Percentiles rank a stretch among this genome's conserved stretches.
These are phyloP conservation scores for Macrolepiota albuminosa DNA, from an alignment of 768 basidiomycete species.

Conservation along the genomic window DNA sequence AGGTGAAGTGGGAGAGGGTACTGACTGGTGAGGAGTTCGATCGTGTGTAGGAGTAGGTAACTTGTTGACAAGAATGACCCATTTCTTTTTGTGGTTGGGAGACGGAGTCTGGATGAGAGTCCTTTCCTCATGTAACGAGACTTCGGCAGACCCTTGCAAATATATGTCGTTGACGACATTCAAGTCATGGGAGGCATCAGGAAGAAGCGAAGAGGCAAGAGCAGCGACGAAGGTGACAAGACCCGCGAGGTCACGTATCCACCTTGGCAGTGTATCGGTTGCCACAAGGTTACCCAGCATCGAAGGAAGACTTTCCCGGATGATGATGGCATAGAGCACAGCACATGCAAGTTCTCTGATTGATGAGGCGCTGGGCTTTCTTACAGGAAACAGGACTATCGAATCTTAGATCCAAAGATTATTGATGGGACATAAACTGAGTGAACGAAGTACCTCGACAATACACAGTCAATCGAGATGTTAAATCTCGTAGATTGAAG, in stretches of 20 bases:
- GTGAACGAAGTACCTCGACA: not conserved
- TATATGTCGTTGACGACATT: slow-evolving; percentile 1
- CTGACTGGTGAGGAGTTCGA: not conserved
- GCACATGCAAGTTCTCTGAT: not conserved
- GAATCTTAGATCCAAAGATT: not conserved
- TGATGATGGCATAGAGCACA: not conserved
- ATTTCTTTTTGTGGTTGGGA: slow-evolving; percentile 4
- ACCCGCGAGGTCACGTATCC: slow-evolving; percentile 5
- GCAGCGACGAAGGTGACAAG: slow-evolving; percentile 2
- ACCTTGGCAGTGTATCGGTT: not conserved
- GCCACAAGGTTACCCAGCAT: not conserved
- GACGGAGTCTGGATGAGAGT: slow-evolving; percentile 8
- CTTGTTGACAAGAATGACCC: not conserved
- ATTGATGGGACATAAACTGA: not conserved
- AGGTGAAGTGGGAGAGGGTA: not conserved
- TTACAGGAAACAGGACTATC: not conserved
- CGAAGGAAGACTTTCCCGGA: slow-evolving; percentile 2
- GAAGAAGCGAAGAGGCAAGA: not conserved
- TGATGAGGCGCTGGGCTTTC: not conserved
- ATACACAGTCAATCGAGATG: not conserved
- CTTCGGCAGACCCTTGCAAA: not conserved
- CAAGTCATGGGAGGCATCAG: not conserved
- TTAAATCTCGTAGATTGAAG: not conserved
- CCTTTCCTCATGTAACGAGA: not conserved
- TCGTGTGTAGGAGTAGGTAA: not conserved